These are phyloP conservation scores for Tulasnella sp. DNA, from an alignment of 768 basidiomycete genomes.

Conservation along the genomic window DNA sequence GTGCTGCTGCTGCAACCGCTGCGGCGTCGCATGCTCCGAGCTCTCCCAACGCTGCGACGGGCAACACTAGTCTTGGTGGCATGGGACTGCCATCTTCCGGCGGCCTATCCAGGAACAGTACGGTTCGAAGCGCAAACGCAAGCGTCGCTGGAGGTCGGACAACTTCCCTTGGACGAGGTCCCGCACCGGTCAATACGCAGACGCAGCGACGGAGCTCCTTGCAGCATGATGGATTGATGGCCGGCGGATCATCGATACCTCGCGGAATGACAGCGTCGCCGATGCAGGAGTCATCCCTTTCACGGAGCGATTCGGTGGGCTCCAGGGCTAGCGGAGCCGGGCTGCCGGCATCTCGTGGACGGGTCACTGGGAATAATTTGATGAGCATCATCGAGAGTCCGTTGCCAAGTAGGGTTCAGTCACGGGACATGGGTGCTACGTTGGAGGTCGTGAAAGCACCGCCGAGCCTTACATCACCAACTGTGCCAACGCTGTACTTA, in stretches of 20 bases:
- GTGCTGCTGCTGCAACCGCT: not conserved
- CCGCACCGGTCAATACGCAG: not conserved
- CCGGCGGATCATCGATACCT: not conserved
- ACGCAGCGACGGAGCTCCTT: not conserved
- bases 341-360: not conserved
- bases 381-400: slow-evolving; percentile 68
- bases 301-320: not conserved
- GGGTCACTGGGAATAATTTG: slow-evolving; percentile 40
- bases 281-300: not conserved
- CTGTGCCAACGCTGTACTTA: not conserved
- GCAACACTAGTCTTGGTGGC: slow-evolving; percentile 12
- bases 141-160: slow-evolving; percentile 2
- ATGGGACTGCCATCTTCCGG: slow-evolving; percentile 5
- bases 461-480: slow-evolving; percentile 37
- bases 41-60: not conserved
- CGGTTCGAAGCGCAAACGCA: slow-evolving; percentile 12
- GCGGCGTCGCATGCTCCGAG: not conserved
- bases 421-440: slow-evolving; percentile 24
- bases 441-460: slow-evolving; percentile 51
- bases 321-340: not conserved
- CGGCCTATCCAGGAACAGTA: slow-evolving; percentile 12
- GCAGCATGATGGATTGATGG: slow-evolving; percentile 9
- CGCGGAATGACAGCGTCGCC: not conserved
- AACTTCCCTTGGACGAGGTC: not conserved
- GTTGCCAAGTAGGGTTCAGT: slow-evolving; percentile 6